Conservation (phyloP, 106 monocot species). For the Platanthera guangdongensis region DNA sequence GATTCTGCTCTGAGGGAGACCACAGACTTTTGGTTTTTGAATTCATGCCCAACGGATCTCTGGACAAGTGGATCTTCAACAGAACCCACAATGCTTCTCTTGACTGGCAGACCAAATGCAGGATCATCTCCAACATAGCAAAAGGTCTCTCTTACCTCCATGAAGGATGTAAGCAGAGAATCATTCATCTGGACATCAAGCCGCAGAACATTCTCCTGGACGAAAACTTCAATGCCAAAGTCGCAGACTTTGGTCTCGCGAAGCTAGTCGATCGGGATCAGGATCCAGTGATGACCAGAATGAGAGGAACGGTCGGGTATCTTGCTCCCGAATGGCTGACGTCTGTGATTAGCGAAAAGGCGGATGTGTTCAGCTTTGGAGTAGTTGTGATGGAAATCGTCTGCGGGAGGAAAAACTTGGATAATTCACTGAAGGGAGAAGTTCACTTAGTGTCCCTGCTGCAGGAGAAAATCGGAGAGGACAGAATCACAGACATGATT, state of each 20-base stretch:
- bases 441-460: constrained; percentile 2
- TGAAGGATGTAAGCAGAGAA: constrained; percentile 16
- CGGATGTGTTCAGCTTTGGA: constrained; percentile 13
- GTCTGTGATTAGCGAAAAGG: constrained; percentile 11
- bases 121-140: constrained; percentile 14
- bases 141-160: constrained; percentile 21
- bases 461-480: background rate
- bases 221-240: constrained; percentile 11
- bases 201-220: constrained; percentile 22
- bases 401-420: constrained; percentile 8
- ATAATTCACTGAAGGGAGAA: background rate
- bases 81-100: background rate
- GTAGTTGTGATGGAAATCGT: constrained; percentile 6
- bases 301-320: constrained; percentile 16
- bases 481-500: constrained; percentile 4
- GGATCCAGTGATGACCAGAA: constrained; percentile 14
- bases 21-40: constrained; percentile 25
- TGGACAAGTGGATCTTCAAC: constrained; percentile 35
- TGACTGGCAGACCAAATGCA: constrained; percentile 8
- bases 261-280: constrained; percentile 16
- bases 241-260: constrained; percentile 16
- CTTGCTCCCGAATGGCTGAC: constrained; percentile 15
- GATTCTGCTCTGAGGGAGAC: constrained; percentile 14
- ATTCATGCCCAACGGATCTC: constrained; percentile 23
- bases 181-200: constrained; percentile 22